Percentiles rank a stretch among this genome's conserved stretches.
phyloP scores from a whole-genome alignment of 1,284 basidiomycete genomes.

The Leccinum pachyderme region DNA sequence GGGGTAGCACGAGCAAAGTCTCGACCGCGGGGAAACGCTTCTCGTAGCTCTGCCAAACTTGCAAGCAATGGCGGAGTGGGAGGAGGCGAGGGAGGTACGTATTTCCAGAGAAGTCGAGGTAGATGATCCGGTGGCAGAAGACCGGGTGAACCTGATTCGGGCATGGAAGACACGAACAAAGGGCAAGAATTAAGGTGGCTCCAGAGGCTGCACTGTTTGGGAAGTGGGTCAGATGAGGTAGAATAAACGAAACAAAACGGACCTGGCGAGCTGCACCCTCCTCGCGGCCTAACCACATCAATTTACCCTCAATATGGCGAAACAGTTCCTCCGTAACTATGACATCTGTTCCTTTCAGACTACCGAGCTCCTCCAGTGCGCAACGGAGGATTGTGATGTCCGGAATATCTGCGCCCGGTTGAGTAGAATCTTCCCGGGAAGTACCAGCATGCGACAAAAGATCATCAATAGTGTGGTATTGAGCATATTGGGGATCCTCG shows the following conservation, averaged over 20 bases:
- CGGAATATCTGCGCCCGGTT: conserved; percentile 41
- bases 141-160: conserved; percentile 11
- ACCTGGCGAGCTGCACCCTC: conserved; percentile 52
- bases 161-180: conserved; percentile 40
- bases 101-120: conserved; percentile 50
- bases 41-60: conserved; percentile 47
- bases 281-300: conserved; percentile 53
- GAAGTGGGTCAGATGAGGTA: conserved; percentile 1
- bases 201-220: conserved; percentile 55
- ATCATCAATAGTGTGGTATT: conserved; percentile 48
- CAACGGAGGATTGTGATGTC: conserved; percentile 59
- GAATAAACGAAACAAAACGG: conserved; percentile 6
- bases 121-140: conserved; percentile 22
- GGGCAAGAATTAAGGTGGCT: conserved; percentile 53
- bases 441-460: conserved; percentile 36
- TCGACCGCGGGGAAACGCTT: conserved; percentile 37
- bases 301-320: conserved; percentile 48
- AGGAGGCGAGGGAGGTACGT: conserved; percentile 40
- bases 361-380: conserved; percentile 49
- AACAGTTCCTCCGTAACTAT: conserved; percentile 61
- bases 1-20: conserved; percentile 36
- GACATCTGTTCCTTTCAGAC: conserved; percentile 37
- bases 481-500: conserved; percentile 47
- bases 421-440: conserved; percentile 23
- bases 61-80: conserved; percentile 44